phyloP scores from a whole-genome alignment of 352 stramenopile genomes.

The Globisporangium megalacanthum region DNA sequence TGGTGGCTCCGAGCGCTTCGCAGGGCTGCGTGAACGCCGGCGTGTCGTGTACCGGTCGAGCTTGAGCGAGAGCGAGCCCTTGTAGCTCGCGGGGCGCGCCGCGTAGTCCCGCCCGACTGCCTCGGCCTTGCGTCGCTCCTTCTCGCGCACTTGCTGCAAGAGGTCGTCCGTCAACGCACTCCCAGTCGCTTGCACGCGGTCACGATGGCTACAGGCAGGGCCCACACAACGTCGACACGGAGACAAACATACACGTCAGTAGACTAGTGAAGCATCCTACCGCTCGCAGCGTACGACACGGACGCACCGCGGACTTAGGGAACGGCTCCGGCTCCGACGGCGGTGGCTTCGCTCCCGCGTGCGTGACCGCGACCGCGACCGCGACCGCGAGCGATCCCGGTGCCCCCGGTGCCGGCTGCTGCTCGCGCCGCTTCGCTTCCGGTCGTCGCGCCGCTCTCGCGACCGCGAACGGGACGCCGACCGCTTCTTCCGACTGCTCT shows the following conservation, averaged over 20 bases:
- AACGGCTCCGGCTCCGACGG: conserved; percentile 16
- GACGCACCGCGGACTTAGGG: conserved; percentile 12
- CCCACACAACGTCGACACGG: background rate
- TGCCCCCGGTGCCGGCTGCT: conserved; percentile 23
- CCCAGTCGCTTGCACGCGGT: conserved; percentile 6
- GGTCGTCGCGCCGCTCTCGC: conserved; percentile 27
- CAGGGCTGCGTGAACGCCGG: conserved; percentile 59
- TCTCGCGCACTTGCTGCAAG: conserved; percentile 89
- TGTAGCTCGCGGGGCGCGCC: conserved; percentile 87
- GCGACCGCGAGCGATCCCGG: conserved; percentile 37
- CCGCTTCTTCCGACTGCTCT: conserved; percentile 8
- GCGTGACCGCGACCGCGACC: conserved; percentile 37
- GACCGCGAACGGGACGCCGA: conserved; percentile 32
- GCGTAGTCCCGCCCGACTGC: conserved; percentile 89
- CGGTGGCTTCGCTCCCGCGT: conserved; percentile 19
- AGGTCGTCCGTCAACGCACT: conserved; percentile 62
- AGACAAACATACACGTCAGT: conserved; percentile 13
- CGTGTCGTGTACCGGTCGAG: conserved; percentile 83
- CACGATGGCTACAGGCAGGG: background rate
- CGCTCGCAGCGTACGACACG: background rate
- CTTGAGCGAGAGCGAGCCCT: conserved; percentile 90
- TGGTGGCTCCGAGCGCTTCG: conserved; percentile 47
- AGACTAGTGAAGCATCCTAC: background rate
- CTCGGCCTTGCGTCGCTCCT: conserved; percentile 87
- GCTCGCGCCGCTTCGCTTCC: conserved; percentile 15